Conservation (phyloP, 2,329 filamentous ascomycete species). For the Coleophoma crateriformis region DNA sequence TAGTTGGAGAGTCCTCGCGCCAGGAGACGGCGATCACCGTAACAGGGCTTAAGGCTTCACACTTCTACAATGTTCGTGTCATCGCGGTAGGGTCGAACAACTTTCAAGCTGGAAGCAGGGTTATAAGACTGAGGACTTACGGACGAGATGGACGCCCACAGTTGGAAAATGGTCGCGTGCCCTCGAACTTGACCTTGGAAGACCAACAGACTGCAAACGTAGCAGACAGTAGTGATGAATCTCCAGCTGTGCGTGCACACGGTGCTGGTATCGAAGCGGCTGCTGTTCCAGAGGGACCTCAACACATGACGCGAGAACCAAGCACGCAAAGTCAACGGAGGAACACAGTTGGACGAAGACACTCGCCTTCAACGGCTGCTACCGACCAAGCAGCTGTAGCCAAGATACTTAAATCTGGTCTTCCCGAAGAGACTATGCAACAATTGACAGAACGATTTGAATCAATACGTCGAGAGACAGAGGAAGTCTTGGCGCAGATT, state of each 20-base stretch:
- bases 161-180: conserved; percentile 49
- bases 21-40: conserved; percentile 87
- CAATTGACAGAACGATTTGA: conserved; percentile 80
- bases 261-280: conserved; percentile 56
- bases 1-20: conserved; percentile 79
- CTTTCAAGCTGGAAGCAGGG: conserved; percentile 83
- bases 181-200: conserved; percentile 49
- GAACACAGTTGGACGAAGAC: conserved; percentile 66
- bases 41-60: conserved; percentile 76
- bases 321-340: conserved; percentile 52
- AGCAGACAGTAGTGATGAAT: conserved; percentile 43
- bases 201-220: conserved; percentile 36
- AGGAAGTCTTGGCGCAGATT: conserved; percentile 68
- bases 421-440: conserved; percentile 63
- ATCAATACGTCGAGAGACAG: conserved; percentile 73
- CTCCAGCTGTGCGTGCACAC: conserved; percentile 29
- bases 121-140: conserved; percentile 79
- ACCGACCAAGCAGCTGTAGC: conserved; percentile 21
- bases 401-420: conserved; percentile 39
- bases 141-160: conserved; percentile 58
- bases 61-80: conserved; percentile 90
- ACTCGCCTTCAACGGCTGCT: conserved; percentile 61
- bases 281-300: conserved; percentile 53
- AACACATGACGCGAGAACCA: conserved; percentile 60
- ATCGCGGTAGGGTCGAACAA: conserved; percentile 87